These are phyloP conservation scores for Fonsecaea multimorphosa DNA, from an alignment of 2,329 filamentous ascomycete species.

Conservation along the genomic window DNA sequence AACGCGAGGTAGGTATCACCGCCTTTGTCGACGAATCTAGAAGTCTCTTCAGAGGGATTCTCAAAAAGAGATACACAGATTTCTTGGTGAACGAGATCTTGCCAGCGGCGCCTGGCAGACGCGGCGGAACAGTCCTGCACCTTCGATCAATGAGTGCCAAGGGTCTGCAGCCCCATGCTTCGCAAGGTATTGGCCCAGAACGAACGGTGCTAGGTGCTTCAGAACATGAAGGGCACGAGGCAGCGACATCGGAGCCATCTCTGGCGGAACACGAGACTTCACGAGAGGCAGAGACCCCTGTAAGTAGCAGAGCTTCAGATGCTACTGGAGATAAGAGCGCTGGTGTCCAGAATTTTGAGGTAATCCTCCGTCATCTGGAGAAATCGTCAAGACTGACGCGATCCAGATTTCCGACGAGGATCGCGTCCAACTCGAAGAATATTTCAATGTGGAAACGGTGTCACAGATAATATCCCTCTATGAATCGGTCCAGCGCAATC, in stretches of 20 bases:
- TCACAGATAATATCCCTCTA: slow-evolving; percentile 62
- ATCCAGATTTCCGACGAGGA: slow-evolving; percentile 49
- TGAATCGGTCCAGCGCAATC: slow-evolving; percentile 58
- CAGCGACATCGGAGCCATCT: neutral
- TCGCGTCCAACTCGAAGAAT: slow-evolving; percentile 46
- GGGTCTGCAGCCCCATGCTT: slow-evolving; percentile 37
- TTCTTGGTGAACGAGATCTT: slow-evolving; percentile 91
- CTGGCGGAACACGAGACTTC: neutral
- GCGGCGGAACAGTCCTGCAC: slow-evolving; percentile 76
- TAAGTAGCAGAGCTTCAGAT: neutral
- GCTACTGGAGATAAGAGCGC: neutral
- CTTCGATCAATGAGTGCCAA: slow-evolving; percentile 56
- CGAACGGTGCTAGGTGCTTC: neutral
- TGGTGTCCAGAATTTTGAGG: neutral
- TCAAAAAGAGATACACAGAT: slow-evolving; percentile 85
- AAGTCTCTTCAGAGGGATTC: slow-evolving; percentile 65
- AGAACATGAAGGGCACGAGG: neutral
- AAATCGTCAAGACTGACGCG: neutral
- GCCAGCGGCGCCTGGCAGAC: too few species aligned
- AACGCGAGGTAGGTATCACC: slow-evolving; percentile 65
- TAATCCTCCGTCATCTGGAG: neutral
- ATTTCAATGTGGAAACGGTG: slow-evolving; percentile 36
- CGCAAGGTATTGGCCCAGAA: neutral
- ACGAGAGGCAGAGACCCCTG: neutral
- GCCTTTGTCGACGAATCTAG: slow-evolving; percentile 65